Conservation (phyloP, 768 basidiomycete genomes). For the Tylopilus rubrobrunneus region DNA sequence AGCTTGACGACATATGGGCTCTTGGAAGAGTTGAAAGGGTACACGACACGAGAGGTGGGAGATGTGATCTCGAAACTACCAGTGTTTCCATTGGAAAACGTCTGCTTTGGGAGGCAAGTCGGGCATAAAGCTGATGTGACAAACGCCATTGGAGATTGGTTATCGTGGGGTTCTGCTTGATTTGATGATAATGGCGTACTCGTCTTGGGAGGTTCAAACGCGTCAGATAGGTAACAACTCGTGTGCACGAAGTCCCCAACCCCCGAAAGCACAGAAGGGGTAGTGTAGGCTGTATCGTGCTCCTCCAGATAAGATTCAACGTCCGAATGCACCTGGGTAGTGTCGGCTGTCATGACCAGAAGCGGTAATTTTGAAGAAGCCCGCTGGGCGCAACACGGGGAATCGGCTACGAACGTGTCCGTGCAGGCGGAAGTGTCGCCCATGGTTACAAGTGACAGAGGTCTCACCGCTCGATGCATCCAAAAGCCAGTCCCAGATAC, state of each 20-base stretch:
- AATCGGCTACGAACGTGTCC: slow-evolving; percentile 23
- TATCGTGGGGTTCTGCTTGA: background rate
- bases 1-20: slow-evolving; percentile 15
- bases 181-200: slow-evolving; percentile 15
- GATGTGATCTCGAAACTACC: background rate
- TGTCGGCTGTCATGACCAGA: background rate
- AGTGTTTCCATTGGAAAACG: background rate
- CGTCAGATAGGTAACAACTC: background rate
- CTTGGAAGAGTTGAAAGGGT: slow-evolving; percentile 1
- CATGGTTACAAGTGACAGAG: slow-evolving; percentile 4
- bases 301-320: background rate
- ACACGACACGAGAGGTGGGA: slow-evolving; percentile 3
- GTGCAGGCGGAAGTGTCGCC: slow-evolving; percentile 14
- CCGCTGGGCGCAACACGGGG: slow-evolving; percentile 15
- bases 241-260: background rate
- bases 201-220: slow-evolving; percentile 13
- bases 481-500: background rate
- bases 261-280: background rate
- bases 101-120: background rate
- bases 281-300: background rate
- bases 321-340: background rate
- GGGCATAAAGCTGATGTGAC: background rate
- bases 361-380: slow-evolving; percentile 3
- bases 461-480: slow-evolving; percentile 1
- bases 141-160: background rate